A percentile compares a stretch with the other conserved stretches of the same genome.
phyloP scores from a whole-genome alignment of 2,329 filamentous ascomycete genomes.

The Ambrosiella cleistominuta region DNA sequence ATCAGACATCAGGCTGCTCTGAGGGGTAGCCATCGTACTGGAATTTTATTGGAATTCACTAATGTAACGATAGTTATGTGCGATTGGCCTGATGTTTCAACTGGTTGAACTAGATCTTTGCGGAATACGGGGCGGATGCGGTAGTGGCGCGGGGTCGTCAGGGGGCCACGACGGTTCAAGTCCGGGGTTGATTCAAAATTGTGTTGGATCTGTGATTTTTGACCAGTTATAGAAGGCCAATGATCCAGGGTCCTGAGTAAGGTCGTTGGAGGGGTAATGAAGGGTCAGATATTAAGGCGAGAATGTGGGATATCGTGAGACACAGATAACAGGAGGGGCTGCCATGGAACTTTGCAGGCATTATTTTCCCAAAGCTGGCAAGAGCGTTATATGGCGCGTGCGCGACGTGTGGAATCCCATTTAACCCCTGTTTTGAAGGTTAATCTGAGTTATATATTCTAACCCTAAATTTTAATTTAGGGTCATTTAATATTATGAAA shows the following conservation, averaged over 20 bases:
- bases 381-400: neutral
- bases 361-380: neutral
- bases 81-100: too few species aligned
- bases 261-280: neutral
- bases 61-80: neutral
- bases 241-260: too few species aligned
- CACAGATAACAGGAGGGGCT: neutral
- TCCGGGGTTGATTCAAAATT: too few species aligned
- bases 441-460: neutral
- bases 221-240: too few species aligned
- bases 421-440: neutral
- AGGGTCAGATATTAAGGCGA: neutral
- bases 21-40: slow-evolving; percentile 9
- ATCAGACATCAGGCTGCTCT: slow-evolving; percentile 34
- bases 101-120: too few species aligned
- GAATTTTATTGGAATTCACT: neutral
- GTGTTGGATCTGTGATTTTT: too few species aligned
- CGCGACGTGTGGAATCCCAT: neutral
- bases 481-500: neutral
- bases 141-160: too few species aligned
- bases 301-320: neutral
- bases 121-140: too few species aligned
- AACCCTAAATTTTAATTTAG: neutral
- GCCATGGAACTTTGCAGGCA: neutral
- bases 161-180: too few species aligned